These are phyloP conservation scores for Physaria fendleri DNA, from an alignment of 345 rosid genomes.

Conservation along the genomic window DNA sequence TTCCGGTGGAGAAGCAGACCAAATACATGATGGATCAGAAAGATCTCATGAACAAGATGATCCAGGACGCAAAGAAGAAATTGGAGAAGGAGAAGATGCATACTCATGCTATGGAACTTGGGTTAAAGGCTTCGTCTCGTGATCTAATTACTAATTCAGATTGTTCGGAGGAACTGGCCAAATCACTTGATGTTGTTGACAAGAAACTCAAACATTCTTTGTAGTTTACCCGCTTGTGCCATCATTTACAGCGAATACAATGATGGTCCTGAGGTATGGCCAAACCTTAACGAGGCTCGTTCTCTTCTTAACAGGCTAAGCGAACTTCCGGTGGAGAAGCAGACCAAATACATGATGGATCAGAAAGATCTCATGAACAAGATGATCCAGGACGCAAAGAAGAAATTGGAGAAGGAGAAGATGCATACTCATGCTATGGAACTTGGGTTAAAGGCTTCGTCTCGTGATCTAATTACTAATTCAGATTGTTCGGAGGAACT, in stretches of 20 bases:
- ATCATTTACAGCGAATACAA: constrained; percentile 31
- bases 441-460: constrained; percentile 7
- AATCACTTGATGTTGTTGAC: constrained; percentile 13
- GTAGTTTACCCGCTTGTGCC: no score
- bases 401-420: constrained; percentile 31
- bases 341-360: constrained; percentile 40
- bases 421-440: constrained; percentile 26
- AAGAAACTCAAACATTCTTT: constrained; percentile 19
- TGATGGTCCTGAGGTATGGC: constrained; percentile 40
- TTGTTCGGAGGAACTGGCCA: constrained; percentile 13
- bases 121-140: background rate
- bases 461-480: background rate
- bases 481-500: constrained; percentile 21
- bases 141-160: constrained; percentile 8
- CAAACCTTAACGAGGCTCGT: constrained; percentile 18
- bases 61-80: constrained; percentile 29
- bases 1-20: no score
- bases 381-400: constrained; percentile 29
- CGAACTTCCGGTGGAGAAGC: no score
- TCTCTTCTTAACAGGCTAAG: constrained; percentile 15
- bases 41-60: constrained; percentile 29
- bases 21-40: constrained; percentile 45
- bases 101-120: constrained; percentile 28
- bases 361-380: constrained; percentile 32
- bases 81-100: constrained; percentile 26